Evolutionary conservation across 805 yeast genomes (phyloP).

Genomic region (Myxozyma sirexii): DNA sequence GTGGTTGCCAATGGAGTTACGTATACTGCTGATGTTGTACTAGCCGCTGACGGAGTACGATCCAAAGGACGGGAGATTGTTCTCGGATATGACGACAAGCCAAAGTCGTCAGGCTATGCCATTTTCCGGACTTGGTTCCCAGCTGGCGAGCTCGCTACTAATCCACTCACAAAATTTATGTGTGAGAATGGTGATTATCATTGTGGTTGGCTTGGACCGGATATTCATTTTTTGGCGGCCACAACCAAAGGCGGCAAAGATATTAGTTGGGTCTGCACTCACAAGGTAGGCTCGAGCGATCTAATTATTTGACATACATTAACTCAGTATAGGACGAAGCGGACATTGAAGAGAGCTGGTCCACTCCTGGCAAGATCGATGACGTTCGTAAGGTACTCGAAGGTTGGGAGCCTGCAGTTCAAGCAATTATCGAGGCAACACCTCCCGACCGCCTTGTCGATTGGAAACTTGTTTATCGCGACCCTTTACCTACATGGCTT

Average conservation of each 20-base stretch:
- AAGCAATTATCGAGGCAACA: slow-evolving; percentile 2
- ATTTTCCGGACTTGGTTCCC: slow-evolving; percentile 10
- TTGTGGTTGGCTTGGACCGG: slow-evolving; percentile 8
- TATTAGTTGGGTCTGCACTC: slow-evolving; percentile 9
- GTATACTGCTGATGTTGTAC: slow-evolving; percentile 1
- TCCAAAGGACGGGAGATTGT: slow-evolving; percentile 6
- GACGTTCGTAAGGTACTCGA: background rate
- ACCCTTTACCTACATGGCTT: slow-evolving; percentile 72
- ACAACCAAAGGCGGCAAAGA: slow-evolving; percentile 5
- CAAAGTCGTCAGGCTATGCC: slow-evolving; percentile 8
- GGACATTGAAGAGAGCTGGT: slow-evolving; percentile 9
- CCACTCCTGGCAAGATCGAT: slow-evolving; percentile 6
- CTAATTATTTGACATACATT: background rate
- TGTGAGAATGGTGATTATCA: slow-evolving; percentile 5
- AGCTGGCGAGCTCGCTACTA: background rate
- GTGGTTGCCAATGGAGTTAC: slow-evolving; percentile 1
- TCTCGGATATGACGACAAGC: slow-evolving; percentile 11
- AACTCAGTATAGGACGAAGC: background rate
- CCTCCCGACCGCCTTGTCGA: background rate
- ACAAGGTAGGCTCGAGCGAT: background rate
- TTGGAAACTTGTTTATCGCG: slow-evolving; percentile 65
- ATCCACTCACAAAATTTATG: slow-evolving; percentile 6
- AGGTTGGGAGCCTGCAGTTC: slow-evolving; percentile 8
- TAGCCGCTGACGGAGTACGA: slow-evolving; percentile 7
- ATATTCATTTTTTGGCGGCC: slow-evolving; percentile 4